phyloP scores from a whole-genome alignment of 1,284 basidiomycete genomes.

The Vanrija sp. region DNA sequence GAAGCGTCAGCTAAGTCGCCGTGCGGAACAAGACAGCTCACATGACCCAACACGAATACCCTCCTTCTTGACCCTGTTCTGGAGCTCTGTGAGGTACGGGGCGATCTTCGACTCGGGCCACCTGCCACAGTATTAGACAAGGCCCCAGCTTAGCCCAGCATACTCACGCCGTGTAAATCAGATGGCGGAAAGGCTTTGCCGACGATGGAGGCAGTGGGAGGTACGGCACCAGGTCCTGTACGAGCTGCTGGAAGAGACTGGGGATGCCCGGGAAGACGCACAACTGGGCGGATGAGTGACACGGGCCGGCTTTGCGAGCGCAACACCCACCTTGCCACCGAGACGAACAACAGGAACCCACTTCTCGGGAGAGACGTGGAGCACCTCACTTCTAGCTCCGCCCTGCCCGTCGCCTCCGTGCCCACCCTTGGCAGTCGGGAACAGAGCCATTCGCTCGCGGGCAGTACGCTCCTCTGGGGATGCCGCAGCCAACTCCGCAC shows the following conservation, averaged over 20 bases:
- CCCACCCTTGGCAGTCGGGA: slow-evolving; percentile 55
- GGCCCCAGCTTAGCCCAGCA: neutral
- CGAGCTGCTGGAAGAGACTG: slow-evolving; percentile 72
- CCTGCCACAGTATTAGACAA: slow-evolving; percentile 46
- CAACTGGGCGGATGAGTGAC: slow-evolving; percentile 46
- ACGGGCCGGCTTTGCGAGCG: too few relatives aligned
- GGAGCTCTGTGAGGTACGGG: slow-evolving; percentile 75
- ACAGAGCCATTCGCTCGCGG: slow-evolving; percentile 75
- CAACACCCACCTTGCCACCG: slow-evolving; percentile 57
- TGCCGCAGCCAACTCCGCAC: slow-evolving; percentile 58
- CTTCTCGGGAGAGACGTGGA: slow-evolving; percentile 67
- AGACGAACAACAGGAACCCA: slow-evolving; percentile 88
- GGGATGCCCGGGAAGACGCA: slow-evolving; percentile 92
- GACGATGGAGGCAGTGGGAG: slow-evolving; percentile 67
- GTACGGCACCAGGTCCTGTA: slow-evolving; percentile 66
- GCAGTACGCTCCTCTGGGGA: slow-evolving; percentile 68
- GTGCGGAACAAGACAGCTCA: slow-evolving; percentile 21
- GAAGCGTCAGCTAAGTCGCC: neutral
- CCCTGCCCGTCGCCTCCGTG: slow-evolving; percentile 32
- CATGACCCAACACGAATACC: slow-evolving; percentile 78
- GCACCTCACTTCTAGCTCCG: slow-evolving; percentile 60
- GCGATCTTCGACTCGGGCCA: slow-evolving; percentile 83
- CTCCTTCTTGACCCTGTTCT: slow-evolving; percentile 66
- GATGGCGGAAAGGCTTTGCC: slow-evolving; percentile 67
- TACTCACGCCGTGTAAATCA: slow-evolving; percentile 70